Conservation (phyloP, 768 basidiomycete genomes). For the Lactarius psammicola region DNA sequence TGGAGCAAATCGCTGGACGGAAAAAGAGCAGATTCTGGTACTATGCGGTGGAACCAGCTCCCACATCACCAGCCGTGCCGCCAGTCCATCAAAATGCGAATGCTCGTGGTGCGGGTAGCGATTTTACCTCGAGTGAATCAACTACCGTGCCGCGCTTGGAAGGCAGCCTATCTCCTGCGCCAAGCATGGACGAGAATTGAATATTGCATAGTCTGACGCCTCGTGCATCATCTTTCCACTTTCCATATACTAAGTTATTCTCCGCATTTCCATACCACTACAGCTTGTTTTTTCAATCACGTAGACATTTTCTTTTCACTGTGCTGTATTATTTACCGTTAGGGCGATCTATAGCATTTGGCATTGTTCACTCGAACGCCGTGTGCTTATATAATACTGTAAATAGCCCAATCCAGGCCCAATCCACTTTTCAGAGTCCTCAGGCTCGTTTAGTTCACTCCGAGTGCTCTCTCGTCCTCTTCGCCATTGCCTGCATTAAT, state of each 20-base stretch:
- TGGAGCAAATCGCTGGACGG: constrained; percentile 75
- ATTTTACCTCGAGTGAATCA: constrained; percentile 26
- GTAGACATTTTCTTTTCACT: constrained; percentile 15
- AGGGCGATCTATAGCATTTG: not conserved
- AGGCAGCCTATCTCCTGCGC: constrained; percentile 45
- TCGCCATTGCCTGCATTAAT: constrained; percentile 17
- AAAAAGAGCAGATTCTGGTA: constrained; percentile 88
- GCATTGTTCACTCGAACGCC: not conserved
- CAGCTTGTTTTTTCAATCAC: constrained; percentile 13
- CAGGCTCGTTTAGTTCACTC: too few species aligned
- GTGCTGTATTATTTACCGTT: constrained; percentile 19
- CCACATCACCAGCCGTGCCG: constrained; percentile 31
- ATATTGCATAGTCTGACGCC: not conserved
- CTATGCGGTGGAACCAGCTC: constrained; percentile 76
- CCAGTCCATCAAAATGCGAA: constrained; percentile 13
- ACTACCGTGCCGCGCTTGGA: constrained; percentile 38
- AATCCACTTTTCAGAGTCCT: not conserved
- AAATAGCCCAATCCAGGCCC: not conserved
- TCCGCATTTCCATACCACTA: constrained; percentile 23
- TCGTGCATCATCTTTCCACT: constrained; percentile 22
- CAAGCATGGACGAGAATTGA: constrained; percentile 38
- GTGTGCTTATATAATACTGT: not conserved
- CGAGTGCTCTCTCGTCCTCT: not conserved
- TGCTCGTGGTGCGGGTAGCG: constrained; percentile 16
- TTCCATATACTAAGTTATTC: constrained; percentile 24